Conservation (phyloP, 106 monocot species). For the Vanilla planifolia region DNA sequence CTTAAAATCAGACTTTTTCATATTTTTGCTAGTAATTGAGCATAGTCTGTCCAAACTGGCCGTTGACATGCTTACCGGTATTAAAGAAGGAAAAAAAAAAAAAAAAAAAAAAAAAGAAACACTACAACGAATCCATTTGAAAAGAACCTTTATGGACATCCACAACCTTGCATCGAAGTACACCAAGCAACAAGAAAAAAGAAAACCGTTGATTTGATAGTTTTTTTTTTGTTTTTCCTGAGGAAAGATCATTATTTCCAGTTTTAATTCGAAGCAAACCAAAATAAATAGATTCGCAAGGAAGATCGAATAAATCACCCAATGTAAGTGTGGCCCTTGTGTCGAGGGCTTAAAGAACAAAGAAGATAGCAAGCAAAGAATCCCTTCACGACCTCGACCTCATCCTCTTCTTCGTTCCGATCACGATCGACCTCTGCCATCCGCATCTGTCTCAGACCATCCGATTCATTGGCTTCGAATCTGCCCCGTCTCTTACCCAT, state of each 20-base stretch:
- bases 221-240: background rate
- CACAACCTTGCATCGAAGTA: too few species aligned
- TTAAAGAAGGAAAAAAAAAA: too few species aligned
- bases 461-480: background rate
- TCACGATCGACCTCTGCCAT: background rate
- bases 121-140: too few species aligned
- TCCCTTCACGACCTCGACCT: constrained; percentile 13
- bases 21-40: too few species aligned
- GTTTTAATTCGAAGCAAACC: background rate
- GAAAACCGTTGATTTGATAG: background rate
- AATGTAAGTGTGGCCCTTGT: constrained; percentile 66
- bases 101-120: too few species aligned
- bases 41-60: too few species aligned
- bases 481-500: background rate
- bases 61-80: too few species aligned
- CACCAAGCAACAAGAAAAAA: background rate
- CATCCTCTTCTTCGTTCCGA: constrained; percentile 1
- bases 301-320: constrained; percentile 27
- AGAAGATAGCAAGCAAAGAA: constrained; percentile 86
- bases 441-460: background rate
- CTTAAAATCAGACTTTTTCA: too few species aligned
- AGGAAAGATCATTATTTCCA: background rate
- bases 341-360: constrained; percentile 56
- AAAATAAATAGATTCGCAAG: background rate
- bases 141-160: too few species aligned